Base-by-base conservation (phyloP, 352 stramenopile genomes). In the Globisporangium nunn region DNA sequence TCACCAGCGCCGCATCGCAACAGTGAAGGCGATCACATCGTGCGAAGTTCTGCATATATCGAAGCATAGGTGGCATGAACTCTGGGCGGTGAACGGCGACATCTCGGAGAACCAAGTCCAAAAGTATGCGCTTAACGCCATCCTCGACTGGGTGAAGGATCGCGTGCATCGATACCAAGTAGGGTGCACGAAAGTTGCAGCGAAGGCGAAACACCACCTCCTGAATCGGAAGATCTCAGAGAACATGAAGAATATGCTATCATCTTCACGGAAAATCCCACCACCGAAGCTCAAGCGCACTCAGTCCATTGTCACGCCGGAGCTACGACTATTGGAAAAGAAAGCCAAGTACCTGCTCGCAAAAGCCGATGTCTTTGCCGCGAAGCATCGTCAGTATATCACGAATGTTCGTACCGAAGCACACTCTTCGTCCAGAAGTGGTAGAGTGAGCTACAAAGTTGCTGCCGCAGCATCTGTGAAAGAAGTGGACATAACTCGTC, bases 21-120 rank as follows among this genome's bases (percentile, higher is more conserved):
- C 70, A 0, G 79, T 91, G 8, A 74, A 77, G 30, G 77, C 81
- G 0, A 78, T 70, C 0, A 81, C 71, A 3, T 75, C 76, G 0
- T 91, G 79, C 40, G 81, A 88, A 52, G 71, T 91, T 1, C 55
- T 91, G 0, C 67, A 83, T 53, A 73, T 91, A 10, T 70, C 71
- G 3, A 88, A 85, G 46, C 58, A 81, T 33, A 63, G 73, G 8
- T 91, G 81, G 81, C 55, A 81, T 33, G 76, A 87, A 35, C 40
- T 91, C 2, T 91, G 81, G 81, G 69, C 53, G 10, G 51, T 48
- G 3, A 61, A 39, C 4, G 63, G 62, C 1, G 72, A 78, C 37
- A 31, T 54, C 7, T 72, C 71, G 0, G 74, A 87, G 43, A 64
- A 47, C 11, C 71, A 87, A 11, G 60, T 81, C 0, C 72, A 88